These are phyloP conservation scores for Penicillium samsonianum DNA, from an alignment of 495 filamentous ascomycete genomes.

Conservation along the genomic window DNA sequence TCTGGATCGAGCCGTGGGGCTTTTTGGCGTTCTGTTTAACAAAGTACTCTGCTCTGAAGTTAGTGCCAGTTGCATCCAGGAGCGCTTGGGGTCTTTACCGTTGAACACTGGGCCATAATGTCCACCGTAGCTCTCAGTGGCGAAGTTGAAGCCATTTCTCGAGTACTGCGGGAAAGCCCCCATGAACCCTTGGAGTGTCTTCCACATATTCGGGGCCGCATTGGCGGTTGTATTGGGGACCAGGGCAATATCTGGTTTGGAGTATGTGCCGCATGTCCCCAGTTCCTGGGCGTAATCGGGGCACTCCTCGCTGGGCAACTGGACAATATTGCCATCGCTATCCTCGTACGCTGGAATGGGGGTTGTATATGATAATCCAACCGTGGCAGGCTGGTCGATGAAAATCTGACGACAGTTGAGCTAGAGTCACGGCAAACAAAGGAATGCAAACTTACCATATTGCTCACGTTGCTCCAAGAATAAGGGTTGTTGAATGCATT, in stretches of 20 bases:
- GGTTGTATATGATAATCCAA: slow-evolving; percentile 60
- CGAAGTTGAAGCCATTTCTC: slow-evolving; percentile 56
- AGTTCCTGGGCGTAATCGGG: slow-evolving; percentile 52
- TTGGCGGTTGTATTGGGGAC: slow-evolving; percentile 55
- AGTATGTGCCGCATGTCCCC: slow-evolving; percentile 56
- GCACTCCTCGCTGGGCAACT: slow-evolving; percentile 50
- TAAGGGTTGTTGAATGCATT: slow-evolving; percentile 58
- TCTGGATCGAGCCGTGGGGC: slow-evolving; percentile 41
- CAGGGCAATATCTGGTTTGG: slow-evolving; percentile 48
- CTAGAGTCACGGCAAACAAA: background rate
- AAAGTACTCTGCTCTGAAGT: slow-evolving; percentile 22
- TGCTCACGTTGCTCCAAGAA: slow-evolving; percentile 59
- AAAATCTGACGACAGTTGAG: slow-evolving; percentile 31
- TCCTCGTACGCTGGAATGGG: slow-evolving; percentile 52
- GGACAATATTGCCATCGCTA: slow-evolving; percentile 26
- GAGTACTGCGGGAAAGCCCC: slow-evolving; percentile 64
- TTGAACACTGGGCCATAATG: slow-evolving; percentile 63
- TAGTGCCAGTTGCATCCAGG: slow-evolving; percentile 51
- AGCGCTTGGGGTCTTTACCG: slow-evolving; percentile 38
- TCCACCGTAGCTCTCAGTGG: slow-evolving; percentile 61
- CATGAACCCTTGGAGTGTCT: slow-evolving; percentile 63
- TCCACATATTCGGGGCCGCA: slow-evolving; percentile 61
- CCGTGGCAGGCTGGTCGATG: slow-evolving; percentile 61
- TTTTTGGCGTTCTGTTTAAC: slow-evolving; percentile 40
- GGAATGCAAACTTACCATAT: slow-evolving; percentile 43